Conservation (phyloP, 2,329 filamentous ascomycete genomes). For the Penicillium concentricum region DNA sequence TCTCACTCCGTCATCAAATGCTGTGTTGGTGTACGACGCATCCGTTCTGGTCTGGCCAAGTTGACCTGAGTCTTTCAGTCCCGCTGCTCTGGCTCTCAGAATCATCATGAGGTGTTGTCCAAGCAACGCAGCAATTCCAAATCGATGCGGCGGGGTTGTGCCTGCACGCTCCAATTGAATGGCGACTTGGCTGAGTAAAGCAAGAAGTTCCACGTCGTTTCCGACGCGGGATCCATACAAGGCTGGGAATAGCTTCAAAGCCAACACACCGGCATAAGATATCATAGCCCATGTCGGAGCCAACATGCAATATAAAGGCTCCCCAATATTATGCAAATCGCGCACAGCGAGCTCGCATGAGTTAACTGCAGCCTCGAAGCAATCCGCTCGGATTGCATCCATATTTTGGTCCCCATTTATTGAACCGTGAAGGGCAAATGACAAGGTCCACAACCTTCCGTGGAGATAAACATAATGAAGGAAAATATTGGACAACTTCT, state of each 20-base stretch:
- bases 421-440: constrained; percentile 23
- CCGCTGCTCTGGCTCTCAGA: constrained; percentile 21
- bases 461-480: constrained; percentile 31
- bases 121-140: constrained; percentile 31
- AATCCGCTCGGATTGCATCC: constrained; percentile 26
- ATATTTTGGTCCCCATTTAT: constrained; percentile 10
- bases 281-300: constrained; percentile 37
- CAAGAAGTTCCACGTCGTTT: constrained; percentile 26
- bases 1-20: not conserved
- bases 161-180: constrained; percentile 29
- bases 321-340: constrained; percentile 25
- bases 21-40: not conserved
- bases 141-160: constrained; percentile 28
- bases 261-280: constrained; percentile 29
- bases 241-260: constrained; percentile 26
- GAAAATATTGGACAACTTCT: constrained; percentile 17
- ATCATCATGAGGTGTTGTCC: constrained; percentile 31
- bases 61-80: not conserved
- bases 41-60: not conserved
- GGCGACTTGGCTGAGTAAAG: constrained; percentile 26
- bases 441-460: constrained; percentile 30
- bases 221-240: constrained; percentile 19
- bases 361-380: constrained; percentile 29
- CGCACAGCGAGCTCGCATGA: constrained; percentile 28
- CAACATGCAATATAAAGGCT: constrained; percentile 32